A percentile compares a stretch with the other conserved stretches of the same genome.
phyloP scores from a whole-genome alignment of 2,329 filamentous ascomycete genomes.

The Trichoderma sp. region DNA sequence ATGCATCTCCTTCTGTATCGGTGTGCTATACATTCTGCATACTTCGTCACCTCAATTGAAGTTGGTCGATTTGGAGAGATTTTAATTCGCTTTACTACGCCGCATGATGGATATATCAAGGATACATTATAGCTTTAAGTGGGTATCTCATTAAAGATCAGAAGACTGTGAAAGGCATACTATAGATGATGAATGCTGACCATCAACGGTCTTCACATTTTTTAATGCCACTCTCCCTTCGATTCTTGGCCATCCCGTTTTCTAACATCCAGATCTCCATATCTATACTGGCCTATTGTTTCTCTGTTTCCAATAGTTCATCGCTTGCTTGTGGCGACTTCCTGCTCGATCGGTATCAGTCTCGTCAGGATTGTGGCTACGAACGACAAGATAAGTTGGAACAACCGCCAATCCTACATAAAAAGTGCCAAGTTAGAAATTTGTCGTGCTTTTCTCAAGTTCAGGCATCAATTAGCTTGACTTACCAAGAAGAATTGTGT shows the following conservation, averaged over 20 bases:
- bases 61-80: neutral
- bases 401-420: neutral
- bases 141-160: neutral
- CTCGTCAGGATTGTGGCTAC: neutral
- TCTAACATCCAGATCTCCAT: neutral
- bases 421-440: neutral
- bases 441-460: neutral
- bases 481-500: constrained; percentile 42
- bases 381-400: constrained; percentile 4
- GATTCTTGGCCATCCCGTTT: neutral
- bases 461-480: neutral
- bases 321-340: neutral
- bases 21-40: neutral
- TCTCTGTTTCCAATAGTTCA: neutral
- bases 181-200: neutral
- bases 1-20: neutral
- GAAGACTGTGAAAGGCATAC: neutral
- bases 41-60: neutral
- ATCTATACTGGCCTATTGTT: neutral
- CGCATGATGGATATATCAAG: neutral
- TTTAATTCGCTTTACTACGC: neutral
- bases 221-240: neutral
- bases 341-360: neutral
- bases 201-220: neutral
- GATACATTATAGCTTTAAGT: neutral